Evolutionary conservation across 2,329 filamentous ascomycete species (phyloP), one percentile per base, ranked within the genome.

Genomic region (Neofusicoccum cordaticola): DNA sequence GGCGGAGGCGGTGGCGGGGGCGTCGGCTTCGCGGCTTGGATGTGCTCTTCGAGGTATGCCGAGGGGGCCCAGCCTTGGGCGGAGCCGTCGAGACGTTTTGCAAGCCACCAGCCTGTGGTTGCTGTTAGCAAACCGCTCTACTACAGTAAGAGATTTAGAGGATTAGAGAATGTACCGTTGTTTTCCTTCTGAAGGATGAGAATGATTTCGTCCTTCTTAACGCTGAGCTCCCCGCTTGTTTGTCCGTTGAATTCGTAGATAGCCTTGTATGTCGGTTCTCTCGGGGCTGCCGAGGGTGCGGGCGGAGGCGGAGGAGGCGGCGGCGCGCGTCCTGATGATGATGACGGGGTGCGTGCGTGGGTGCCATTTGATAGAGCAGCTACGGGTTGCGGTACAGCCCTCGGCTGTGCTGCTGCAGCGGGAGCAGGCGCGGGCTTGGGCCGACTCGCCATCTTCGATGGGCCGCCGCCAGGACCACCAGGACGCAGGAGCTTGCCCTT

Each of bases 21-120:
- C 9, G 88, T 81, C 12, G 86, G 81, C 27, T 77, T 77, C 53
- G 75, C 71, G 15, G 63, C 22, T 8, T 31, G 37, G 22, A 84
- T 85, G 74, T 90, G 85, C 78, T 97, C 93, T 78, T 98, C 90
- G 8, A 99, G 89, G 73, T 99, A 99, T 19, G 94, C 92, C 19
- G 93, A 91, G 0, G 95, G 95, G 2, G 95, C 88, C 95, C 95
- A 99, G 60, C 93, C 95, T 78, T 95, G 92, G n/a, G 86, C 86
- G 69, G 84, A 83, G 52, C 83, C 83, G 71, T 86, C 80, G 56
- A 81, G 79, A 67, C 89, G 91, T 81, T 92, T 94, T 68, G 90
- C 95, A 52, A 98, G 84, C 94, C 94, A 98, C 95, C 95, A 99
- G 62, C 95, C 94, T 97, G 70, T 35, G n/a, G 27, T 31, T 31